Conservation (phyloP, 495 filamentous ascomycete species). For the Penicillium herquei region DNA sequence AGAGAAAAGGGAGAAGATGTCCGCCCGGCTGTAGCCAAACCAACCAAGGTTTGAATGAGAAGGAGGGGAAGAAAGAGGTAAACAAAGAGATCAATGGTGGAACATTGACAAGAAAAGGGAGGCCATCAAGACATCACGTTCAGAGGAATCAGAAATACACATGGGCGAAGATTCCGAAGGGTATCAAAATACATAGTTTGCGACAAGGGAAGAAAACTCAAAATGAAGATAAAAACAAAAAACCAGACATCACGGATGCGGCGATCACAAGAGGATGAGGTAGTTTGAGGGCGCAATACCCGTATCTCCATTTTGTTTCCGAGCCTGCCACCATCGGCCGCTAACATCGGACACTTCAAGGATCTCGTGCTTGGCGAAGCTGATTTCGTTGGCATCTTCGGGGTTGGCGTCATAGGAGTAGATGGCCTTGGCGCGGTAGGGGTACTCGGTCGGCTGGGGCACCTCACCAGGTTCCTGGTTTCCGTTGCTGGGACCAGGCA, state of each 20-base stretch:
- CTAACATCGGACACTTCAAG: constrained; percentile 96
- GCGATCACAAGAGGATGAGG: constrained; percentile 82
- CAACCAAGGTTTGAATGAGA: constrained; percentile 20
- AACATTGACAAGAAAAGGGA: constrained; percentile 19
- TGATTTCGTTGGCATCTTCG: constrained; percentile 97
- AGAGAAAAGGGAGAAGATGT: constrained; percentile 6
- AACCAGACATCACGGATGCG: constrained; percentile 20
- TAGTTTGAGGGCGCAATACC: constrained; percentile 98
- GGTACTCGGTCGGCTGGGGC: constrained; percentile 84
- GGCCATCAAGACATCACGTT: constrained; percentile 49
- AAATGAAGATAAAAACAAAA: constrained; percentile 7
- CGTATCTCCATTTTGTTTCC: constrained; percentile 91
- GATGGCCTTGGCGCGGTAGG: constrained; percentile 95
- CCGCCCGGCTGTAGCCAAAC: constrained; percentile 14
- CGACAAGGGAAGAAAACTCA: constrained; percentile 28
- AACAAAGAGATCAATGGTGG: not conserved
- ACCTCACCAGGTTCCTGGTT: constrained; percentile 57
- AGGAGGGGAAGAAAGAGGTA: constrained; percentile 10
- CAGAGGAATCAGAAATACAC: constrained; percentile 33
- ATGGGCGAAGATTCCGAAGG: constrained; percentile 44
- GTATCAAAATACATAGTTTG: constrained; percentile 47
- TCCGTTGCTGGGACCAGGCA: constrained; percentile 12
- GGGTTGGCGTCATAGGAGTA: constrained; percentile 98
- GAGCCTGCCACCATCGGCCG: constrained; percentile 97
- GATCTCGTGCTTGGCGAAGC: constrained; percentile 94